Evolutionary conservation across 2,329 filamentous ascomycete species (phyloP), one percentile per base, ranked within the genome.

Genomic region (Ophiocordyceps australis): DNA sequence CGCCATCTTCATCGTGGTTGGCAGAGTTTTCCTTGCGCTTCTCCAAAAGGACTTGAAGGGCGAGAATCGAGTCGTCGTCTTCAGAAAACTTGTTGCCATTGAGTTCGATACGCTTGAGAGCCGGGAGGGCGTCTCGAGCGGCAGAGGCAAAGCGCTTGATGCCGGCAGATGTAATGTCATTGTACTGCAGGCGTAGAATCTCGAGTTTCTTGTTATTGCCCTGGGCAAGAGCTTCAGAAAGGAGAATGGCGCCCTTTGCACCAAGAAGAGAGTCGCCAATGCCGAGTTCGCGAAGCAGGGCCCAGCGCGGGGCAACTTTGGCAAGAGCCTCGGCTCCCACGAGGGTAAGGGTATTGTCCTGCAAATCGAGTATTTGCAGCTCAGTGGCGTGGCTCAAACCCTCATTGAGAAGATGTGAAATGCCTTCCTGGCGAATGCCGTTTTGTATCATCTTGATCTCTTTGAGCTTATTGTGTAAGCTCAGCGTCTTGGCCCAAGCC

Each of bases 371-470:
- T 10, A 83, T 66, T 45, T 74, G 62, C 28, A 98, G 63, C 23
- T 60, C 57, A 17, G 57, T 61, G 26, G 81, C 70, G 40, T 80
- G 64, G 35, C 63, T 68, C 27, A 98, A 62, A 33, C 89, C 89
- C 27, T 85, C 62, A 32, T 68, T 73, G 35, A 98, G 58, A 29
- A 98, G 60, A 36, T 76, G 66, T 24, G 74, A 74, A 42, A 95
- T 89, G 32, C 89, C 89, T 50, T 95, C 83, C 46, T 86, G 81
- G 22, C 89, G 70, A 39, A 98, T 98, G 27, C 89, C 89, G 49
- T 98, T 95, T 54, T 95, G 89, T 15, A 92, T 82, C 89, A 98
- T 95, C 62, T 86, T 91, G 38, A 98, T 70, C 31, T 73, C 73
- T 53, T 75, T 78, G 35, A 98, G 67, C 30, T 77, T 75, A 36